These are phyloP conservation scores for Centaurea solstitialis DNA, from an alignment of 129 eudicot species.

Conservation along the genomic window DNA sequence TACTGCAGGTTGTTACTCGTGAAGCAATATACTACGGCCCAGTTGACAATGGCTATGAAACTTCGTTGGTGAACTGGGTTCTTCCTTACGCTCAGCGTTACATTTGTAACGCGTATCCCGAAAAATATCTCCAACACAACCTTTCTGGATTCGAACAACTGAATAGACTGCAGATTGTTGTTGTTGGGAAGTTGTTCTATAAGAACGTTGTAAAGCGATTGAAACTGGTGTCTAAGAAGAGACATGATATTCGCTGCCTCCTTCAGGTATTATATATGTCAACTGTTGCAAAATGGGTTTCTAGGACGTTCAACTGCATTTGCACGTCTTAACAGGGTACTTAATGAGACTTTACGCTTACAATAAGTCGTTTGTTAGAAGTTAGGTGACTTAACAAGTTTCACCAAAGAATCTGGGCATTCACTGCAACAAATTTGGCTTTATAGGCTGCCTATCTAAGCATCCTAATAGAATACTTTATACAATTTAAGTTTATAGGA, in stretches of 20 bases:
- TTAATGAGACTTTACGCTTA: no score
- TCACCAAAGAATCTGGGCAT: no score
- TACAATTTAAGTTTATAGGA: no score
- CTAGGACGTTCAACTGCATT: no score
- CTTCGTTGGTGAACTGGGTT: slow-evolving; percentile 63
- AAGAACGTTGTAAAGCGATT: slow-evolving; percentile 58
- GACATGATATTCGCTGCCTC: slow-evolving; percentile 58
- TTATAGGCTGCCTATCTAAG: no score
- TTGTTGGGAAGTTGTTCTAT: slow-evolving; percentile 72
- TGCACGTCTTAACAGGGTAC: no score
- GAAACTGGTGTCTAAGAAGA: slow-evolving; percentile 55
- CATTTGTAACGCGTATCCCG: slow-evolving; percentile 49
- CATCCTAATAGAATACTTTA: no score
- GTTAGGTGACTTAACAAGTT: no score
- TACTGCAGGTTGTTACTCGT: slow-evolving; percentile 66
- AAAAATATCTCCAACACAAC: slow-evolving; percentile 57
- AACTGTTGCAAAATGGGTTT: neutral
- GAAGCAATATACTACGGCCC: slow-evolving; percentile 69
- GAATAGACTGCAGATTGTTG: slow-evolving; percentile 46
- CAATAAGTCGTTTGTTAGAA: no score
- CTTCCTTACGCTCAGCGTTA: slow-evolving; percentile 96
- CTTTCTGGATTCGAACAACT: slow-evolving; percentile 54
- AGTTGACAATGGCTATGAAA: slow-evolving; percentile 49
- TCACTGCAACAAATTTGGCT: no score
- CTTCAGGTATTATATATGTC: slow-evolving; percentile 30